A percentile compares a stretch with the other conserved stretches of the same genome.
Conservation (phyloP, 2,329 filamentous ascomycete genomes). For the Colletotrichum liriopes region DNA sequence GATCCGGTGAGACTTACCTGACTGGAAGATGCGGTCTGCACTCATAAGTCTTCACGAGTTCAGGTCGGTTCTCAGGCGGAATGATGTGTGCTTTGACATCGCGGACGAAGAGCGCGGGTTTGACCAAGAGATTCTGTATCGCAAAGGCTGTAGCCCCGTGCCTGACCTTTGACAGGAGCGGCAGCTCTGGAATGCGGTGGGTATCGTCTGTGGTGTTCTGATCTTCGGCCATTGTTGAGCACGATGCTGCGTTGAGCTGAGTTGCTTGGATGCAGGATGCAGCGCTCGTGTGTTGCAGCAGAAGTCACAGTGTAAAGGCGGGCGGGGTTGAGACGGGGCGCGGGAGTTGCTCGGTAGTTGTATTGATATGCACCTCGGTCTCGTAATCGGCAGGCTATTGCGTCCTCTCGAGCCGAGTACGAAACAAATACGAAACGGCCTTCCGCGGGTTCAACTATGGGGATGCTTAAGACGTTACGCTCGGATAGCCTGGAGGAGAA, state of each 20-base stretch:
- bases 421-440: constrained; percentile 37
- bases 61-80: constrained; percentile 33
- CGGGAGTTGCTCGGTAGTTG: constrained; percentile 36
- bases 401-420: constrained; percentile 30
- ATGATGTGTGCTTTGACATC: constrained; percentile 28
- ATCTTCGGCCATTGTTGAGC: constrained; percentile 33
- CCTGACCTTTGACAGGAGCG: constrained; percentile 27
- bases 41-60: constrained; percentile 40
- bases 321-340: constrained; percentile 32
- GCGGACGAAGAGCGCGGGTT: constrained; percentile 32
- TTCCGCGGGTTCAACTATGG: too few species aligned
- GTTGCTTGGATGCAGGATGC: constrained; percentile 19
- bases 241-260: constrained; percentile 11
- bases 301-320: constrained; percentile 7
- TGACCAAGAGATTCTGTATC: constrained; percentile 36
- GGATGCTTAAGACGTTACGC: constrained; percentile 8
- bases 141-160: constrained; percentile 36
- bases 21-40: constrained; percentile 41
- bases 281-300: constrained; percentile 31
- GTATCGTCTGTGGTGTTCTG: constrained; percentile 31
- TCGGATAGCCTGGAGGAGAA: neutral
- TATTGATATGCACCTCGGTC: constrained; percentile 35
- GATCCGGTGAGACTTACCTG: constrained; percentile 25
- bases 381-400: constrained; percentile 15
- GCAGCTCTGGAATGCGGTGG: constrained; percentile 14